phyloP scores from a whole-genome alignment of 192 early-diverging fungal genomes.

The Entomortierella lignicola region DNA sequence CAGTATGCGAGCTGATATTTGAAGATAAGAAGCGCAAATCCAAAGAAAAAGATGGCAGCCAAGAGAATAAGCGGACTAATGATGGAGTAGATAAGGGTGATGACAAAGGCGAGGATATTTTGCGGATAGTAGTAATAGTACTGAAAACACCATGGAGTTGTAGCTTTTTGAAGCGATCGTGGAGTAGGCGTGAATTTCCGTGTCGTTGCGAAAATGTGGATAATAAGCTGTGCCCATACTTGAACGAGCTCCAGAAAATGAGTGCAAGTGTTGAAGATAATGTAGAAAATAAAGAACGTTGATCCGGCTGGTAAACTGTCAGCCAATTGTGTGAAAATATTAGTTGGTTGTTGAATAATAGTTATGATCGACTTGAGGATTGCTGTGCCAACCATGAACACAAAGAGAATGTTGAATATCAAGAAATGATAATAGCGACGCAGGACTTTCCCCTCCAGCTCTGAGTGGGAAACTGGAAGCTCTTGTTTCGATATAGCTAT shows the following conservation, averaged over 20 bases:
- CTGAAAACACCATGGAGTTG: slow-evolving; percentile 66
- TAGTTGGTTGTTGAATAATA: slow-evolving; percentile 60
- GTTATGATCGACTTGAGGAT: slow-evolving; percentile 63
- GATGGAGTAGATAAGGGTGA: slow-evolving; percentile 68
- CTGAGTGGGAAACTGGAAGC: slow-evolving; percentile 65
- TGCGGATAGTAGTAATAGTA: slow-evolving; percentile 73
- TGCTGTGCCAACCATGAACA: slow-evolving; percentile 67
- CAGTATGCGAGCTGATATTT: slow-evolving; percentile 73
- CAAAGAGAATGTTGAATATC: slow-evolving; percentile 72
- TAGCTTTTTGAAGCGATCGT: slow-evolving; percentile 58
- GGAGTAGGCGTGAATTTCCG: slow-evolving; percentile 61
- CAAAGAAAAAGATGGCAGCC: slow-evolving; percentile 65
- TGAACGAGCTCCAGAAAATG: slow-evolving; percentile 71
- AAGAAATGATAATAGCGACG: slow-evolving; percentile 68
- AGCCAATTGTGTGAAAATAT: slow-evolving; percentile 60
- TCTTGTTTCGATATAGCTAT: slow-evolving; percentile 70
- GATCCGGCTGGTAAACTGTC: slow-evolving; percentile 65
- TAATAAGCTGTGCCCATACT: slow-evolving; percentile 65
- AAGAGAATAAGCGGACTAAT: slow-evolving; percentile 71
- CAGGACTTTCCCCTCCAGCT: slow-evolving; percentile 65
- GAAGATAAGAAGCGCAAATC: slow-evolving; percentile 62
- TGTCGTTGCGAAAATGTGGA: slow-evolving; percentile 59
- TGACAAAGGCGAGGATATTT: slow-evolving; percentile 71
- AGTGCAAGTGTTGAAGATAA: slow-evolving; percentile 69
- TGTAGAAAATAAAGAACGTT: slow-evolving; percentile 72